These are phyloP conservation scores for Gracilaria vermiculophylla DNA, from an alignment of 23 red algal genomes.

Conservation along the genomic window DNA sequence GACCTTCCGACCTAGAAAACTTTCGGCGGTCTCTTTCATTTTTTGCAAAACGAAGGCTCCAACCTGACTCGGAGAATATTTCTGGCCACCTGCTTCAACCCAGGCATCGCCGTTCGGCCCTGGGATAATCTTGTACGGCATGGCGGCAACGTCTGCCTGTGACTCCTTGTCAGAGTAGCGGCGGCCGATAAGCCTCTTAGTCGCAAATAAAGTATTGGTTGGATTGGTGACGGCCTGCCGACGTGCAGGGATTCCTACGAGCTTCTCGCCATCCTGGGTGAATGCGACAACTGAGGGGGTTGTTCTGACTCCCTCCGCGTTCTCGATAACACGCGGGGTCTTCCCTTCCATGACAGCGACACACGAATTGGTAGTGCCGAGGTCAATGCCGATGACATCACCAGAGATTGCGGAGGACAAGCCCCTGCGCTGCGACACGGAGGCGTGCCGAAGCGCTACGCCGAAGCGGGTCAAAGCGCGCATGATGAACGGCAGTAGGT, in stretches of 20 bases:
- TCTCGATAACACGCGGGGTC: conserved; percentile 94
- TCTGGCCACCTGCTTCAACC: conserved; percentile 89
- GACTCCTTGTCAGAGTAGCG: conserved; percentile 88
- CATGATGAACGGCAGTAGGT: neutral
- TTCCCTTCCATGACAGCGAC: conserved; percentile 98
- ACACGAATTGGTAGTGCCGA: conserved; percentile 99
- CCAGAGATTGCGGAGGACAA: conserved; percentile 77
- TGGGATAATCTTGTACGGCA: conserved; percentile 98
- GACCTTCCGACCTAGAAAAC: conserved; percentile 87
- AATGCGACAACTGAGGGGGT: conserved; percentile 99
- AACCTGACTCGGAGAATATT: conserved; percentile 96
- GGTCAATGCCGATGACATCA: conserved; percentile 98
- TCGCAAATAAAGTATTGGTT: conserved; percentile 96
- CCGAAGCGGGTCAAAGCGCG: conserved; percentile 46
- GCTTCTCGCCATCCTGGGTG: conserved; percentile 89
- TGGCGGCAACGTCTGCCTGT: conserved; percentile 79
- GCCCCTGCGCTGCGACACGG: conserved; percentile 21
- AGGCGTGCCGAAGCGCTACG: conserved; percentile 24
- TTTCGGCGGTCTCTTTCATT: conserved; percentile 98
- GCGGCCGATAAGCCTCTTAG: conserved; percentile 96
- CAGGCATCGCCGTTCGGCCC: conserved; percentile 97
- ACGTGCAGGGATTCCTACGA: conserved; percentile 69
- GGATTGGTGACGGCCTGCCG: conserved; percentile 98
- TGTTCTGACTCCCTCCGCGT: conserved; percentile 91
- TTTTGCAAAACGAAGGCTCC: conserved; percentile 98